phyloP scores from a whole-genome alignment of 805 yeast genomes.

The Lipomyces sp. region DNA sequence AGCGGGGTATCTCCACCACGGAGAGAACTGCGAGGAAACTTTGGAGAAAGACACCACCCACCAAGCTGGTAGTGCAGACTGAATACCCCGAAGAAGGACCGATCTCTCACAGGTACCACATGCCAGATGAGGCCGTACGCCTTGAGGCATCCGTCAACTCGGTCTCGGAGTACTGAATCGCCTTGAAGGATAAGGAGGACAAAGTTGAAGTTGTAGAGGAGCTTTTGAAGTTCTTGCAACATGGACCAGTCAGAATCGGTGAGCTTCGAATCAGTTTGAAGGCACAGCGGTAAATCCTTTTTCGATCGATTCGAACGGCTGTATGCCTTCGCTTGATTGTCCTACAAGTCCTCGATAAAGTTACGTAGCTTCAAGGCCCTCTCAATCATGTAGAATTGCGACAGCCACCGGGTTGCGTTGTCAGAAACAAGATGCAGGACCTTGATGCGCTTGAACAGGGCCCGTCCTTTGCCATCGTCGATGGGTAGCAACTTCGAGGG shows the following conservation, averaged over 20 bases:
- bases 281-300: conserved; percentile 2
- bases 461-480: conserved; percentile 6
- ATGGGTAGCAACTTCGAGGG: conserved; percentile 9
- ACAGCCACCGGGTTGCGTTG: conserved; percentile 6
- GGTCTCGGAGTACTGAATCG: too few relatives aligned
- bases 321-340: conserved; percentile 5
- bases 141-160: too few relatives aligned
- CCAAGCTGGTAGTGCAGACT: too few relatives aligned
- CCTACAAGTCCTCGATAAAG: conserved; percentile 3
- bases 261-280: conserved; percentile 3
- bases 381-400: conserved; percentile 2
- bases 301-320: conserved; percentile 5
- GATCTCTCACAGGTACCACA: too few relatives aligned
- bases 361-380: background rate
- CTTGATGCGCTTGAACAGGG: background rate
- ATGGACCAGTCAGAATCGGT: conserved; percentile 6
- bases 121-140: too few relatives aligned
- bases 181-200: conserved; percentile 7
- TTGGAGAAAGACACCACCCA: too few relatives aligned
- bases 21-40: too few relatives aligned
- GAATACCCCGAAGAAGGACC: too few relatives aligned
- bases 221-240: conserved; percentile 2
- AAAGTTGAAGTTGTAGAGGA: conserved; percentile 4
- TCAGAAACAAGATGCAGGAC: too few relatives aligned
- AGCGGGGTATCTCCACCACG: too few relatives aligned